Conservation (phyloP, 345 rosid species). For the Lepidium africanum region DNA sequence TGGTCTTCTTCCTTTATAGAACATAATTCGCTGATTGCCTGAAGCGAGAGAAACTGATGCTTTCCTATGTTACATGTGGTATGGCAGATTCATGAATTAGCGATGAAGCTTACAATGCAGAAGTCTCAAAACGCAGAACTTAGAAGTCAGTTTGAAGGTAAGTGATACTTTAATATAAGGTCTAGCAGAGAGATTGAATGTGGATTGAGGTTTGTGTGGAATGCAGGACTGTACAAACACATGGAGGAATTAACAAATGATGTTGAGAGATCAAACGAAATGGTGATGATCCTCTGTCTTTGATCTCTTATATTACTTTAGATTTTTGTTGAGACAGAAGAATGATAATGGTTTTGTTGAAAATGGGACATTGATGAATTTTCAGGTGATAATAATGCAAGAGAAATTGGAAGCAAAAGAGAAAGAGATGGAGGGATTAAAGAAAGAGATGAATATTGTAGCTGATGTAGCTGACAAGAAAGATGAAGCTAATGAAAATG, state of each 20-base stretch:
- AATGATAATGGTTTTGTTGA: not conserved
- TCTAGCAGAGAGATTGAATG: not conserved
- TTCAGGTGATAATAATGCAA: slow-evolving; percentile 66
- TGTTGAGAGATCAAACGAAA: slow-evolving; percentile 84
- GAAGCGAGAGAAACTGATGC: not conserved
- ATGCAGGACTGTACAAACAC: slow-evolving; percentile 57
- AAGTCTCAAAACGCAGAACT: slow-evolving; percentile 80
- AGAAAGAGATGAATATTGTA: slow-evolving; percentile 33
- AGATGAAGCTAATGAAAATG: slow-evolving; percentile 26
- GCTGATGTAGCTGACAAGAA: slow-evolving; percentile 22
- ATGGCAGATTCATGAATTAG: slow-evolving; percentile 76
- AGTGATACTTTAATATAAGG: not conserved
- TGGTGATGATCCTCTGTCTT: slow-evolving; percentile 35
- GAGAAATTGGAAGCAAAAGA: slow-evolving; percentile 70
- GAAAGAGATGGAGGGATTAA: slow-evolving; percentile 41
- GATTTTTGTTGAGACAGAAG: not conserved
- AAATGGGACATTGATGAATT: not conserved
- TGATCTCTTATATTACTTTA: not conserved
- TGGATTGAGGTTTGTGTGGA: slow-evolving; percentile 15
- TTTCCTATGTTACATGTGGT: not conserved
- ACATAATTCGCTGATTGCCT: not conserved
- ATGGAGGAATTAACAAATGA: slow-evolving; percentile 72
- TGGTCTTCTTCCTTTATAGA: not conserved
- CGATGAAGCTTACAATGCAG: slow-evolving; percentile 78
- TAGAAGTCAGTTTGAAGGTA: slow-evolving; percentile 88